Base-by-base conservation (phyloP, 2,329 filamentous ascomycete genomes). In the Arthrinium puccinioides region DNA sequence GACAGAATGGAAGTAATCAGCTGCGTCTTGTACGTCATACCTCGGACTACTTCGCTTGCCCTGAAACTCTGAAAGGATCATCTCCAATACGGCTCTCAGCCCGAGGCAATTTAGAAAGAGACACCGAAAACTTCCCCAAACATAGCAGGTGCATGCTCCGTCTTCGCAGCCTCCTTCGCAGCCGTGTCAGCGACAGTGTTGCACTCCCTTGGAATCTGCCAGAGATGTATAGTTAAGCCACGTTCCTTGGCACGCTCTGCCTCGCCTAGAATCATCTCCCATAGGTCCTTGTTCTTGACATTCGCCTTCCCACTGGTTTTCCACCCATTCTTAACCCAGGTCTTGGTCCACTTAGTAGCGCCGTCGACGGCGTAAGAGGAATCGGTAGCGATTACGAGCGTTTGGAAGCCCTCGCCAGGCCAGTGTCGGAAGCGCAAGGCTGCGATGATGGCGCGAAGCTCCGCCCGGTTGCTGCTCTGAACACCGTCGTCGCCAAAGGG, bases 391-490 rank as follows among this genome's bases (percentile, higher is more conserved):
- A 79, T 62, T 25, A 75, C 66, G 3, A 77, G 6, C 2, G 52
- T 53, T 9, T 41, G 26, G 53, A 57, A 55, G 38, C 64, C 48
- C 50, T 73, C 67, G 5, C 48, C 53, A 0, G 11, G n/a, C 71
- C 70, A 75, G 43, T 49, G 8, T 3, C 61, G 54, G 44, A 60
- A 66, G 20, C 63, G 56, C 18, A 76, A 57, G 4, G 66, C 74
- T 5, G 61, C 67, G 32, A 75, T 65, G 5, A 67, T 68, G 6
- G 72, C 72, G 11, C 72, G 72, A 6, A 79, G 62, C 49, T 76
- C 70, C 4, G 74, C 74, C 5, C 73, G 62, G 44, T 75, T 72
- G 55, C 62, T 74, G 15, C 61, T 74, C 41, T 69, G 65, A 7
- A 44, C 34, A 27, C 50, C 39, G 0, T 35, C 13, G 18, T 62